These are phyloP conservation scores for Boeremia lycopersici DNA, from an alignment of 2,329 filamentous ascomycete genomes.

Conservation along the genomic window DNA sequence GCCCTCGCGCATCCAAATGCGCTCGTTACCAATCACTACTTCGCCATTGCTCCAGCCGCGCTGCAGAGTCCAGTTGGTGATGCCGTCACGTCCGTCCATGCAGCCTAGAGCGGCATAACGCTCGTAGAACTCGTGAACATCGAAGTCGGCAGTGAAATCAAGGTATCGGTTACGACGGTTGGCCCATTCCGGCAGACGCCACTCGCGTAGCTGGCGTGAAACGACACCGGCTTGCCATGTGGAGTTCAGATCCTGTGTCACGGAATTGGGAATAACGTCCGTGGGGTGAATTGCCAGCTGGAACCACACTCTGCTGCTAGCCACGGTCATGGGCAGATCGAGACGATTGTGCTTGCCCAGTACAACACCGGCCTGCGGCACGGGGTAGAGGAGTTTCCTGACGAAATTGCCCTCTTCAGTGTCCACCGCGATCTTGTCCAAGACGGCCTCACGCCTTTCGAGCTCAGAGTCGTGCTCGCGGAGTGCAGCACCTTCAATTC, in stretches of 20 bases:
- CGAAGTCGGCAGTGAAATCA: slow-evolving; percentile 96
- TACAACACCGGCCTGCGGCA: slow-evolving; percentile 77
- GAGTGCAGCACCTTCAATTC: slow-evolving; percentile 69
- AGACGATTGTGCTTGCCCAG: slow-evolving; percentile 79
- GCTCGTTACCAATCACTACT: slow-evolving; percentile 86
- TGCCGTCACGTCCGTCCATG: slow-evolving; percentile 86
- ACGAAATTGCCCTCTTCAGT: slow-evolving; percentile 83
- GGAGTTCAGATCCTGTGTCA: slow-evolving; percentile 75
- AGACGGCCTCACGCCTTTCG: slow-evolving; percentile 79
- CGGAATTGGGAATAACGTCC: slow-evolving; percentile 76
- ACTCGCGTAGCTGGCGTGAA: slow-evolving; percentile 88
- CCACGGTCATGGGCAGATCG: slow-evolving; percentile 74
- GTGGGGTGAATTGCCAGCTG: slow-evolving; percentile 91
- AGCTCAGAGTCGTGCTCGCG: slow-evolving; percentile 77
- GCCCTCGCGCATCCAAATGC: slow-evolving; percentile 91
- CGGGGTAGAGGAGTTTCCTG: slow-evolving; percentile 79
- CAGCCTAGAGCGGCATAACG: slow-evolving; percentile 86
- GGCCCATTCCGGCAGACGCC: slow-evolving; percentile 95
- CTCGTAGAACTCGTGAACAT: slow-evolving; percentile 86
- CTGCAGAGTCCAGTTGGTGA: slow-evolving; percentile 92
- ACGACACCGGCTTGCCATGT: slow-evolving; percentile 94
- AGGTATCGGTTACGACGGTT: slow-evolving; percentile 89
- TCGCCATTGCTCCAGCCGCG: slow-evolving; percentile 98
- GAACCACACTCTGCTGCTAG: slow-evolving; percentile 91
- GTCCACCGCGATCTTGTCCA: slow-evolving; percentile 87